These are phyloP conservation scores for Mycena pura DNA, from an alignment of 768 basidiomycete species.

Conservation along the genomic window DNA sequence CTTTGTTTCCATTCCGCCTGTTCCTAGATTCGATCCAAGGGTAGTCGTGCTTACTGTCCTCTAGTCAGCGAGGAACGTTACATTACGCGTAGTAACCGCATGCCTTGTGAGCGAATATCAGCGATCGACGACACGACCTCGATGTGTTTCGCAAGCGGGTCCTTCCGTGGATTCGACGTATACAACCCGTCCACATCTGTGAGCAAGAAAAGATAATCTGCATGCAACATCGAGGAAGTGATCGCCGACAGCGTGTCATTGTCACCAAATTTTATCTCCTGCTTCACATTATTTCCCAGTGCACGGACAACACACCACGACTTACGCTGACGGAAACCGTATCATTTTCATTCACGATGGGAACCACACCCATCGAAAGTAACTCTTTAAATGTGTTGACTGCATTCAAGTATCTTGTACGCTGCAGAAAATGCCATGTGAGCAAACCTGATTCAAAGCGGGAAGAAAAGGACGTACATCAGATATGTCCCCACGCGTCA, in stretches of 20 bases:
- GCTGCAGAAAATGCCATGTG: slow-evolving; percentile 59
- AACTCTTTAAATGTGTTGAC: slow-evolving; percentile 95
- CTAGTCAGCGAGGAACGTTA: slow-evolving; percentile 1
- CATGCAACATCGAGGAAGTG: slow-evolving; percentile 96
- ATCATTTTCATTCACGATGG: slow-evolving; percentile 99
- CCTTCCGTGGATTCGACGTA: slow-evolving; percentile 93
- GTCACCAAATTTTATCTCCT: slow-evolving; percentile 99
- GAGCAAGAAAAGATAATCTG: slow-evolving; percentile 94
- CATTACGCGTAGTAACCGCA: slow-evolving; percentile 18
- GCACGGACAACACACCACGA: too few species aligned
- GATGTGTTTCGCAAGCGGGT: slow-evolving; percentile 81
- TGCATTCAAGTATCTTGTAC: slow-evolving; percentile 95
- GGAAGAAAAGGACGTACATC: slow-evolving; percentile 63
- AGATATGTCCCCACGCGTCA: slow-evolving; percentile 96
- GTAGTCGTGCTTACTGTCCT: slow-evolving; percentile 87
- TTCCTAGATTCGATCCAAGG: slow-evolving; percentile 91
- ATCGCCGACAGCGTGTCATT: slow-evolving; percentile 98
- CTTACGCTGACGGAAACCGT: slow-evolving; percentile 96
- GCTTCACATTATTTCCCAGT: too few species aligned
- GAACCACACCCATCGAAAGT: slow-evolving; percentile 91
- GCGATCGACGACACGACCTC: slow-evolving; percentile 84
- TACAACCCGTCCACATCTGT: slow-evolving; percentile 98
- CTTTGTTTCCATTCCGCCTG: slow-evolving; percentile 99
- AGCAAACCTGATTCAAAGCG: slow-evolving; percentile 24
- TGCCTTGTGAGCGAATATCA: slow-evolving; percentile 82